Conservation (phyloP, 2,329 filamentous ascomycete genomes). For the Aaosphaeria pasadenensis region DNA sequence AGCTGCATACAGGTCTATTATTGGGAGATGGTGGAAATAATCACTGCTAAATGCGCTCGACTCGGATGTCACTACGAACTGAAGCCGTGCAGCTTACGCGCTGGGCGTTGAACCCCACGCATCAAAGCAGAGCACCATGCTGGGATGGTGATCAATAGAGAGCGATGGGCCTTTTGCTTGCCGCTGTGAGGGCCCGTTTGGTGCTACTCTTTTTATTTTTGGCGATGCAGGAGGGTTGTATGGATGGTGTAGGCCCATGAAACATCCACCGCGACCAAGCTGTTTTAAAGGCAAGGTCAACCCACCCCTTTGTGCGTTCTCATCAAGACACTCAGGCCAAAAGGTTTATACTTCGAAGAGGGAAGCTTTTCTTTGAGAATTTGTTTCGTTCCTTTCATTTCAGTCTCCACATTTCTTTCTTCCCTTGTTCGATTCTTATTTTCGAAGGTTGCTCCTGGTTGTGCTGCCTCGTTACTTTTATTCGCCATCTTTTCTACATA, state of each 20-base stretch:
- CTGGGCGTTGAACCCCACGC: conserved; percentile 1
- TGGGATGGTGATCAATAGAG: too few relatives aligned
- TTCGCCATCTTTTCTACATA: not conserved
- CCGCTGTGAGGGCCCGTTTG: too few relatives aligned
- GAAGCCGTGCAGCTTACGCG: conserved; percentile 19
- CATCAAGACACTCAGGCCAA: conserved; percentile 9
- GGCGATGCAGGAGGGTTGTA: too few relatives aligned
- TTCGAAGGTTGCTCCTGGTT: conserved; percentile 27
- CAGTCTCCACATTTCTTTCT: conserved; percentile 13
- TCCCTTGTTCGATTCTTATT: conserved; percentile 4
- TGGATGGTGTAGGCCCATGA: conserved; percentile 13
- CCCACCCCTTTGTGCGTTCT: conserved; percentile 16
- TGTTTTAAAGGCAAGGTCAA: conserved; percentile 33
- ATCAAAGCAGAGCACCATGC: too few relatives aligned
- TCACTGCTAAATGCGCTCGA: conserved; percentile 2
- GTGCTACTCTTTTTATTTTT: too few relatives aligned
- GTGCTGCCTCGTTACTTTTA: conserved; percentile 12
- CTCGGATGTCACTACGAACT: conserved; percentile 7
- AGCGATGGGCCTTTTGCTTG: too few relatives aligned
- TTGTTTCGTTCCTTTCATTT: conserved; percentile 13
- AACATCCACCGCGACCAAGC: conserved; percentile 26
- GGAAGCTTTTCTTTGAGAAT: not conserved
- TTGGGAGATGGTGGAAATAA: conserved; percentile 6
- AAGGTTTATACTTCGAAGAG: conserved; percentile 10
- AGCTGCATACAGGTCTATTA: conserved; percentile 2